Evolutionary conservation across 108 stramenopile species (phyloP), one percentile per base, ranked within the genome.

Genomic region (Cyclotella cryptica): DNA sequence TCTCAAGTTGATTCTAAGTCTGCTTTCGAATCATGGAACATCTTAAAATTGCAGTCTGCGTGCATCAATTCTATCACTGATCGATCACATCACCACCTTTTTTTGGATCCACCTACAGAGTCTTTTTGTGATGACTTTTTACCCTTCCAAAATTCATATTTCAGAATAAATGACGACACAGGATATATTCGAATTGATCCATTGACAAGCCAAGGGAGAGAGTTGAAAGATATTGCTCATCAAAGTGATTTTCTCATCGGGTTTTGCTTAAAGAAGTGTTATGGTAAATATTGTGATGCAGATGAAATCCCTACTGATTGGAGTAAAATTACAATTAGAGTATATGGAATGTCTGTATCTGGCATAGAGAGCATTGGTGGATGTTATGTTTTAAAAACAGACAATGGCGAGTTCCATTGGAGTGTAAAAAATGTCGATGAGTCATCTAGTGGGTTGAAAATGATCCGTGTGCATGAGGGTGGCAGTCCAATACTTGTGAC

Each of bases 301-400:
- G 77, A 78, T 18, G 44, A 58, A 22, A 28, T 35, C 35, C 24
- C n/a, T 28, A 72, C 62, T 54, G 43, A 55, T 11, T 53, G 26
- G 72, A 46, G 65, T 29, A 52, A 52, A 28, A 66, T 80, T 15
- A 27, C 47, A 14, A 54, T 80, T 12, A 18, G 26, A 14, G 73
- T 80, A 6, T 9, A 68, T 51, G 79, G 66, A 49, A 74, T 62
- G 54, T 44, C 42, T 42, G 66, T 80, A 19, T 69, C 60, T 70
- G 60, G 49, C 35, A 58, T 76, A 18, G 67, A 40, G n/a, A 41
- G 18, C 30, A 19, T 80, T 26, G 79, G 75, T 18, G 75, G 67
- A 10, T 80, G 79, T 39, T 80, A 58, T 21, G 55, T 74, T 42
- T 35, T 75, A 13, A 46, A 66, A 68, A 42, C 29, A 45, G 44